Conservation (phyloP, 2,329 filamentous ascomycete genomes). For the Nemania sp. region DNA sequence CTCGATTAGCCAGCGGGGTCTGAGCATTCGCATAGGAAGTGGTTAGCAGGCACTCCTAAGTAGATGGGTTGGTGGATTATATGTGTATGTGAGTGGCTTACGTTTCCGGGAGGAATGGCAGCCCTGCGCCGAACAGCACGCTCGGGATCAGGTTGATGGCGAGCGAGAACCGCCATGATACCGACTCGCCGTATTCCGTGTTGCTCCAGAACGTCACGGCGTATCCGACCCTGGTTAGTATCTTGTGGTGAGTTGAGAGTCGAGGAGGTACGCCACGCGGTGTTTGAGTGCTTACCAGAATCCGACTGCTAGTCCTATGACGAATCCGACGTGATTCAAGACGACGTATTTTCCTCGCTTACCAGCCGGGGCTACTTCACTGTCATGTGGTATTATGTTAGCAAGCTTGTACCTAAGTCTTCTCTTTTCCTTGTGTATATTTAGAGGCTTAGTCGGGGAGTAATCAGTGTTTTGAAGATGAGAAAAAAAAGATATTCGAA, state of each 20-base stretch:
- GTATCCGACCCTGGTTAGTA: slow-evolving; percentile 63
- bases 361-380: slow-evolving; percentile 66
- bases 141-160: slow-evolving; percentile 65
- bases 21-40: slow-evolving; percentile 38
- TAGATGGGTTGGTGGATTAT: too few species aligned
- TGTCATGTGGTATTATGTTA: slow-evolving; percentile 43
- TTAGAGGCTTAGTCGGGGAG: too few species aligned
- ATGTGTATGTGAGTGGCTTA: slow-evolving; percentile 48
- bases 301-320: slow-evolving; percentile 64
- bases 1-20: slow-evolving; percentile 70
- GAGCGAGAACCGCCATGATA: slow-evolving; percentile 65
- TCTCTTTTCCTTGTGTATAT: background rate
- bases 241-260: background rate
- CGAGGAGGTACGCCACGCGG: too few species aligned
- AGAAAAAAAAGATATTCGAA: slow-evolving; percentile 39
- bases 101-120: slow-evolving; percentile 68
- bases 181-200: slow-evolving; percentile 57
- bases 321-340: slow-evolving; percentile 70
- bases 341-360: slow-evolving; percentile 68
- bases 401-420: background rate
- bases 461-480: background rate
- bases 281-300: slow-evolving; percentile 60
- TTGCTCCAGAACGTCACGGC: slow-evolving; percentile 65
- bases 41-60: background rate
- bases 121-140: slow-evolving; percentile 60